Evolutionary conservation across 345 rosid species (phyloP), one percentile per base, ranked within the genome.

Genomic region (Populus tremula): DNA sequence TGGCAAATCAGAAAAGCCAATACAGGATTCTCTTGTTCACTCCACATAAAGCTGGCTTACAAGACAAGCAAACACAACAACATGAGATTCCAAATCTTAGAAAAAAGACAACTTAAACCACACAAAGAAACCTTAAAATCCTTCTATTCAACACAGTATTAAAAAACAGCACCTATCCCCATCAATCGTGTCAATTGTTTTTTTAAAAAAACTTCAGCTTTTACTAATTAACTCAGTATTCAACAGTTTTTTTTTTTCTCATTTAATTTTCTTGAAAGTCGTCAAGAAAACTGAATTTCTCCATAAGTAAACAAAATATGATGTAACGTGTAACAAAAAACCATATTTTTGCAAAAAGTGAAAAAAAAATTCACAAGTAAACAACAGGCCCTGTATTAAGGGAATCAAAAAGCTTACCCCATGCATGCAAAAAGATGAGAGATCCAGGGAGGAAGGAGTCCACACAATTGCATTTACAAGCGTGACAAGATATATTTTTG

Each of bases 401-500:
- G 12, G 69, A 33, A 69, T 45, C 69, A 68, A 80, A 79, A 78
- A 73, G 77, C 91, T 86, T 73, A 92, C 93, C 91, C 89, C 94
- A 88, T 89, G 86, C 90, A 89, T 61, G 87, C 86, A 75, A 89
- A 39, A 39, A 88, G 80, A 49, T 78, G 82, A 81, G 65, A 80
- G 88, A 90, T 86, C 93, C 90, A 91, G 79, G 83, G 62, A 63
- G 89, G 91, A 39, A 86, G 71, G 35, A 47, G 77, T 74, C 85
- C 81, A 83, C 80, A 82, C 79, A 82, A 68, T 77, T 81, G 94
- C 93, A 87, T 90, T 77, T 86, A 90, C 78, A 87, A 74, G 74
- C 65, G 67, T 78, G 82, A 81, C 75, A 75, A 16, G 80, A 80
- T 50, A 71, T 64, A 81, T 68, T 70, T 53, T 81, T 45, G 31